Evolutionary conservation across 495 filamentous ascomycete genomes (phyloP).

Genomic region (Xylona heveae): DNA sequence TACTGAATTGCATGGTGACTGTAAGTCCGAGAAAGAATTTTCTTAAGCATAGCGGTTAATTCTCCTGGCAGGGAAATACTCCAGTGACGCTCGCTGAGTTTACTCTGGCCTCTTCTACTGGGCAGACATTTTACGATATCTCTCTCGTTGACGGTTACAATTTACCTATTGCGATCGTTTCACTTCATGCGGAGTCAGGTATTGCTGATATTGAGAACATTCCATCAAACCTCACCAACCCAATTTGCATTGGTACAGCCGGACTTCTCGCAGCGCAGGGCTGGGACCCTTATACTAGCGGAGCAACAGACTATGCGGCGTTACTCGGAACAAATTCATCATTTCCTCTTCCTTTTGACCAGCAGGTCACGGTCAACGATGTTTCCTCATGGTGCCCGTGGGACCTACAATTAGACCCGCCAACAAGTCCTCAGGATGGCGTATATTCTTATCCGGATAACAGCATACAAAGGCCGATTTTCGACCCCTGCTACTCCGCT

Average conservation of each 20-base stretch:
- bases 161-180: slow-evolving; percentile 46
- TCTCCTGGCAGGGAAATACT: slow-evolving; percentile 27
- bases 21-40: slow-evolving; percentile 19
- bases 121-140: slow-evolving; percentile 61
- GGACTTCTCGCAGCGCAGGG: slow-evolving; percentile 24
- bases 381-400: slow-evolving; percentile 57
- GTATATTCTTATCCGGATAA: slow-evolving; percentile 59
- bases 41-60: slow-evolving; percentile 4
- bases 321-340: slow-evolving; percentile 29
- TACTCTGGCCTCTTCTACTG: slow-evolving; percentile 33
- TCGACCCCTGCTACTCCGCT: slow-evolving; percentile 49
- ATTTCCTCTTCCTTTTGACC: slow-evolving; percentile 42
- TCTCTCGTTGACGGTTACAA: slow-evolving; percentile 77
- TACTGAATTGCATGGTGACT: slow-evolving; percentile 38
- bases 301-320: slow-evolving; percentile 13
- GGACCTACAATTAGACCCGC: slow-evolving; percentile 43
- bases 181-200: slow-evolving; percentile 24
- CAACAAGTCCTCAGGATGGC: slow-evolving; percentile 39
- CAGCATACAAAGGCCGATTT: slow-evolving; percentile 38
- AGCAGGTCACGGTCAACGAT: slow-evolving; percentile 21
- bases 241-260: slow-evolving; percentile 44
- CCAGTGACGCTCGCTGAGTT: slow-evolving; percentile 60
- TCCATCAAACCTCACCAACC: slow-evolving; percentile 52
- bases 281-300: slow-evolving; percentile 17
- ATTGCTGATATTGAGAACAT: slow-evolving; percentile 32